These are phyloP conservation scores for Raddia distichophylla DNA, from an alignment of 176 grass and related monocot species.

Conservation along the genomic window DNA sequence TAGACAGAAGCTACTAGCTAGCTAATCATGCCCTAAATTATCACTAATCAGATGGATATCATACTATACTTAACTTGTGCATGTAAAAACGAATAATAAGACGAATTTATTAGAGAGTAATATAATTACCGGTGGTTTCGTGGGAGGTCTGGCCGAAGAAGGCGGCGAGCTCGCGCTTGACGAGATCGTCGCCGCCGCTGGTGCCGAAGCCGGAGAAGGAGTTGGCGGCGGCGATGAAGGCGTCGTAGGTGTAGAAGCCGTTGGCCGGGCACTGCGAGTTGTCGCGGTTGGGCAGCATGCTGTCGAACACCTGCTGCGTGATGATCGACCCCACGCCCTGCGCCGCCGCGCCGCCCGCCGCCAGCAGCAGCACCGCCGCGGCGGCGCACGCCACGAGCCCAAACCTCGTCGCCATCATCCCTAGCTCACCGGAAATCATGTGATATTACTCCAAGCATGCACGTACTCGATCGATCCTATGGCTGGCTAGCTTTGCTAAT, in stretches of 20 bases:
- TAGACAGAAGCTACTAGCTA: too few relatives aligned
- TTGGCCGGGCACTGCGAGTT: slow-evolving; percentile 40
- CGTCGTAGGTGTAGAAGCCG: slow-evolving; percentile 56
- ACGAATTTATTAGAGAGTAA: too few relatives aligned
- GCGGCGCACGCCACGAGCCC: neutral
- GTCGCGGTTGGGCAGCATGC: slow-evolving; percentile 52
- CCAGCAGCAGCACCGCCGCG: slow-evolving; percentile 18
- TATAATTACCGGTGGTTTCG: slow-evolving; percentile 48
- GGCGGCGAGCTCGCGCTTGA: slow-evolving; percentile 53
- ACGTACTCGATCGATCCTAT: too few relatives aligned
- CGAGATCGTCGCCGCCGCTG: slow-evolving; percentile 2
- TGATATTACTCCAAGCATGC: neutral
- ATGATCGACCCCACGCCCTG: slow-evolving; percentile 49
- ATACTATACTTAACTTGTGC: too few relatives aligned
- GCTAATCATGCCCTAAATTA: too few relatives aligned
- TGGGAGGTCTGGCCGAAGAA: slow-evolving; percentile 72
- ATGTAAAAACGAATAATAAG: too few relatives aligned
- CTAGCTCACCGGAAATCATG: neutral
- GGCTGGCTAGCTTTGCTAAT: too few relatives aligned
- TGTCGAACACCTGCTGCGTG: slow-evolving; percentile 39
- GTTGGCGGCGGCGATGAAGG: slow-evolving; percentile 51
- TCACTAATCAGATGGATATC: neutral
- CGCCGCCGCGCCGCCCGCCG: slow-evolving; percentile 18
- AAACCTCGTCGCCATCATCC: neutral
- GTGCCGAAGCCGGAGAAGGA: slow-evolving; percentile 53